Evolutionary conservation across 352 stramenopile genomes (phyloP), one percentile per base, ranked within the genome.

Genomic region (Globisporangium heterothallicum): DNA sequence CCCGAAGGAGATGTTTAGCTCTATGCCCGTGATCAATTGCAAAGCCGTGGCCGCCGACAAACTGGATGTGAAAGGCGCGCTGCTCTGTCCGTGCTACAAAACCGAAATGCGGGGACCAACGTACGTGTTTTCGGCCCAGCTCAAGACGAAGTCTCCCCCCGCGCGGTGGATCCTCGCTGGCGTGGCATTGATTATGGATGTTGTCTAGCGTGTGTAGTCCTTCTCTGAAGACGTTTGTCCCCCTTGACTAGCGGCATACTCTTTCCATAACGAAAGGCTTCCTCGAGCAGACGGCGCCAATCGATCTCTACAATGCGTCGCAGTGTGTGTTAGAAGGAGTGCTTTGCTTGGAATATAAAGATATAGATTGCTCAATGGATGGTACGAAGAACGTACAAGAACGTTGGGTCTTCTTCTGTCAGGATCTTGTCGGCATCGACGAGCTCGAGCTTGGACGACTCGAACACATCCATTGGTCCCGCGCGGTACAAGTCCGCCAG

Each of bases 1-100:
- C 49, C 96, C 96, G 13, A 98, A 98, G 66, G 97, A 99, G 64
- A 99, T 99, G 92, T 99, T 98, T 60, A 98, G 78, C 35, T 51
- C 78, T 21, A 98, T 99, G 92, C 96, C 97, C 19, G 86, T 99
- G 45, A 97, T 99, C 65, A 97, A 98, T 67, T 96, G 97, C 63
- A 98, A 97, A 63, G 96, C 95, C 25, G 91, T 99, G 12, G 84
- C 91, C 0, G 69, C 85, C 6, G 96, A 99, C 61, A 98, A 98
- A 55, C 83, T 97, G 3, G 96, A 98, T 45, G 51, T 96, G 29
- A 97, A 96, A 47, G 95, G 92, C 3, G 81, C 97, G 24, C 98
- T 97, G 67, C 55, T 96, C 5, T 99, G 96, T 61, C 96, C 97
- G 22, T 93, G 87, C 42, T 99, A 99, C 79, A 98, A 98, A 73